Base-by-base conservation (phyloP, 2,329 filamentous ascomycete genomes). In the Ascochyta viciae-villosae region DNA sequence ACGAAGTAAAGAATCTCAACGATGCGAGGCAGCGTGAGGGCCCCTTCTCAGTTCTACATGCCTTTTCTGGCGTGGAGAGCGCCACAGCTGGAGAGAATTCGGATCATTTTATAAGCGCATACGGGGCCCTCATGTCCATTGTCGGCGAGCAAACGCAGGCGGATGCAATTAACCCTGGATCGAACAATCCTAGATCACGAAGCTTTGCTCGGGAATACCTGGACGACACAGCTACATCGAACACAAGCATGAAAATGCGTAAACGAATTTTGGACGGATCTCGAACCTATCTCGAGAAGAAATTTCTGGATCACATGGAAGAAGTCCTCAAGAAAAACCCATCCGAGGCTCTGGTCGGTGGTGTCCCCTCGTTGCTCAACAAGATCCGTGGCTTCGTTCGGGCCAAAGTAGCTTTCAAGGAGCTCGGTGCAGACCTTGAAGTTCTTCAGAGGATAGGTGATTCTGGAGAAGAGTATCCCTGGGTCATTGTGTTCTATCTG, bases 311-410 rank as follows among this genome's bases (percentile, higher is more conserved):
- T 44, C 87, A 94, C 63, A 83, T 98, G 34, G 91, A 96, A 71
- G 83, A 81, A 9, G 81, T 90, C 37, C 89, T 99, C 57, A 83
- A 85, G 35, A 96, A 90, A 75, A 91, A 95, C 72, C 92, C 93
- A 2, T 87, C 89, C 51, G 93, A 97, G 72, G 94, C 95, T 27
- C 91, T 91, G 71, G 84, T 96, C 38, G 95, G 95, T 57, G 95
- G 95, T 62, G 86, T 92, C 37, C 95, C 95, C 1, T 92, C 93
- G 50, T 86, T 92, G 22, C 84, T 93, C 63, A 96, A 91, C 81
- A 96, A 96, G 78, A 89, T 97, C 70, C 91, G 91, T 70, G 95
- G 92, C 7, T 99, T 94, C 71, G 91, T 99, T 65, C 87, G 93
- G 44, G 83, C 97, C 54, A 87, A 91, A 58, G 85, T 88, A 38